phyloP scores from a whole-genome alignment of 2,329 filamentous ascomycete genomes.

The Sarocladium oryzae region DNA sequence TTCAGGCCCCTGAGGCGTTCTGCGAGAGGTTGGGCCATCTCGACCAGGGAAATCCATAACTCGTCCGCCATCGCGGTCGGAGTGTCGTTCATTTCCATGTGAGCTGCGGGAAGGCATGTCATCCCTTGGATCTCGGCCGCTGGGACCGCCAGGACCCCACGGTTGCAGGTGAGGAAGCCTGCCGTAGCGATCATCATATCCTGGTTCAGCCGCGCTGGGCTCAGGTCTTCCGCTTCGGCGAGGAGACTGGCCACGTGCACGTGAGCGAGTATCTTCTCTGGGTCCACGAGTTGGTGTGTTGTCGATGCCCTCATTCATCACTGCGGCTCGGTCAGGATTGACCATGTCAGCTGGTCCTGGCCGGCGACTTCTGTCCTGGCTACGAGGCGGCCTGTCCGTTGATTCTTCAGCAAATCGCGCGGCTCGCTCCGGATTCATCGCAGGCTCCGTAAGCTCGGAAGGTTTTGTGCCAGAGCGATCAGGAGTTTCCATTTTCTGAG shows the following conservation, averaged over 20 bases:
- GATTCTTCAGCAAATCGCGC: conserved; percentile 37
- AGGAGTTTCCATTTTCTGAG: conserved; percentile 16
- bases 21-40: conserved; percentile 23
- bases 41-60: conserved; percentile 1
- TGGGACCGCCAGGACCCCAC: conserved; percentile 17
- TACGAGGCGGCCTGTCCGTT: conserved; percentile 19
- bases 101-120: conserved; percentile 23
- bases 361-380: conserved; percentile 23
- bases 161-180: conserved; percentile 30
- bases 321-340: conserved; percentile 41
- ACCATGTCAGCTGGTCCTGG: conserved; percentile 25
- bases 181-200: conserved; percentile 40
- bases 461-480: background rate
- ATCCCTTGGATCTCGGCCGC: conserved; percentile 25
- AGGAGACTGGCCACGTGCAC: conserved; percentile 36
- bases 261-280: conserved; percentile 37
- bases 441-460: conserved; percentile 31
- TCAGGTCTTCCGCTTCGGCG: conserved; percentile 31
- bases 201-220: conserved; percentile 24
- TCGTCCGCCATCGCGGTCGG: conserved; percentile 31
- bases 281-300: conserved; percentile 27
- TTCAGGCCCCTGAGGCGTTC: conserved; percentile 4
- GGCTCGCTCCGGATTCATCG: conserved; percentile 50
- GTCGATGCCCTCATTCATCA: conserved; percentile 34
- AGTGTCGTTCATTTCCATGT: conserved; percentile 27